phyloP scores from a whole-genome alignment of 805 yeast species.

The Torulaspora indica region DNA sequence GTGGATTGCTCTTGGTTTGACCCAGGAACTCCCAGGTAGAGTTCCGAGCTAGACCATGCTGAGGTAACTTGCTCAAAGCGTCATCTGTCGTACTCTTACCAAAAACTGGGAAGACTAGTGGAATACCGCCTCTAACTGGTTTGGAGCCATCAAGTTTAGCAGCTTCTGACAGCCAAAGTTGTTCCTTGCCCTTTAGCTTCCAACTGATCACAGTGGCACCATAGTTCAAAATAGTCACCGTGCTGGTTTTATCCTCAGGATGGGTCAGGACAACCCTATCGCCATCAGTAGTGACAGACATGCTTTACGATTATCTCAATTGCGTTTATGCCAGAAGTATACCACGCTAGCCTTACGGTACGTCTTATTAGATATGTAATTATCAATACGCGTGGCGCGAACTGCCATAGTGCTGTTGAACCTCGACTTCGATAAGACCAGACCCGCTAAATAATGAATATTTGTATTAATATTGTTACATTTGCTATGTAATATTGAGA shows the following conservation, averaged over 20 bases:
- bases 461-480: constrained; percentile 1
- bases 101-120: constrained; percentile 89
- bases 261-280: constrained; percentile 57
- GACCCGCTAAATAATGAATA: background rate
- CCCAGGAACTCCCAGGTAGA: constrained; percentile 93
- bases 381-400: background rate
- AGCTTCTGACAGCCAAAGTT: constrained; percentile 72
- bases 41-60: constrained; percentile 94
- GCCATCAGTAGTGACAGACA: constrained; percentile 66
- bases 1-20: constrained; percentile 61
- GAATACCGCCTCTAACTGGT: constrained; percentile 97
- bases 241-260: constrained; percentile 48
- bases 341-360: too few relatives aligned
- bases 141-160: constrained; percentile 87
- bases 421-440: background rate
- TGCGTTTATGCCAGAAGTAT: background rate
- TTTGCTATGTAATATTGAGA: constrained; percentile 1
- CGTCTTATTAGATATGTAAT: too few relatives aligned
- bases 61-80: constrained; percentile 66
- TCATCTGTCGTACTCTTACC: constrained; percentile 66
- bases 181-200: constrained; percentile 67
- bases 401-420: background rate
- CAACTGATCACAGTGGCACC: constrained; percentile 91
- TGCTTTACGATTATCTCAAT: constrained; percentile 19
- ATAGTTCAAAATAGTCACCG: constrained; percentile 66